Conservation (phyloP, 306 rosid species). For the Inga leiocalycina region DNA sequence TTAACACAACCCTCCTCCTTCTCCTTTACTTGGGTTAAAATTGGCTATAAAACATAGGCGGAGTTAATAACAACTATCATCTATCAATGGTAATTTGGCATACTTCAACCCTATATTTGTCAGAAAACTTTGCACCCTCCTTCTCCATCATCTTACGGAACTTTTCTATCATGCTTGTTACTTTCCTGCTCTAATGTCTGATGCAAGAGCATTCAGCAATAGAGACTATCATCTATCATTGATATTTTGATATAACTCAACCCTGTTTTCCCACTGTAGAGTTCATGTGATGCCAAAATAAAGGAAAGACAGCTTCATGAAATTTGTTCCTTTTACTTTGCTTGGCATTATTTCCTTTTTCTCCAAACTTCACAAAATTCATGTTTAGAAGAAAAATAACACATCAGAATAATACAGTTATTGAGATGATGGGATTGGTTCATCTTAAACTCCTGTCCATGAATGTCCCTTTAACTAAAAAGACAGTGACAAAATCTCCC, state of each 20-base stretch:
- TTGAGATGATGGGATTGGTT: constrained; percentile 5
- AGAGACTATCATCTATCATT: neutral
- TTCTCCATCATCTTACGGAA: neutral
- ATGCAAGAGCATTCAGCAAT: neutral
- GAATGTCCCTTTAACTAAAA: neutral
- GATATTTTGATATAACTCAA: constrained; percentile 1
- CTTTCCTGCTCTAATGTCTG: neutral
- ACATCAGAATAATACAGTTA: neutral
- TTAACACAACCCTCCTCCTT: too few relatives aligned
- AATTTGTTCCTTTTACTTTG: neutral
- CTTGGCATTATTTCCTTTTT: neutral
- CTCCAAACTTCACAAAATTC: neutral
- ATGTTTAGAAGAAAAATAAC: neutral
- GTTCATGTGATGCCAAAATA: neutral
- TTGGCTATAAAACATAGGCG: too few relatives aligned
- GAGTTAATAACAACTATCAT: too few relatives aligned
- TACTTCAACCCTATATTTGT: neutral
- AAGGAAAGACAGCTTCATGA: neutral
- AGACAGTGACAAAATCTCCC: neutral
- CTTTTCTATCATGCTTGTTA: neutral
- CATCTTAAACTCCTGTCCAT: neutral
- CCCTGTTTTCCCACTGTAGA: neutral
- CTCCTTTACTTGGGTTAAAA: too few relatives aligned
- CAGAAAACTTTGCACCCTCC: neutral
- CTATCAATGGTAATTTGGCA: neutral